Conservation (phyloP, 176 grass and related monocot species). For the Hordeum marinum region DNA sequence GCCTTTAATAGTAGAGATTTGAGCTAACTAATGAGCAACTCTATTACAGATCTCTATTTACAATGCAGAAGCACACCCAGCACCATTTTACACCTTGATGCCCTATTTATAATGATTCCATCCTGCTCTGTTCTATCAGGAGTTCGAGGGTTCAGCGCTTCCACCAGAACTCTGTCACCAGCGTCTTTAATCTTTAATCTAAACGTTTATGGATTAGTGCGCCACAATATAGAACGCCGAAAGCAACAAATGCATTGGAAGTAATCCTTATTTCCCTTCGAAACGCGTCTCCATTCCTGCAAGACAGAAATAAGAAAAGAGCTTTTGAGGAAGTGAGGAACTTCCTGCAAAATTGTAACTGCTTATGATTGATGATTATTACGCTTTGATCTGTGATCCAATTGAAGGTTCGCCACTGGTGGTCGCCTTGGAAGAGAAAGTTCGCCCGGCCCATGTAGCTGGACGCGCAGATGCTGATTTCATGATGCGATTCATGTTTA, state of each 20-base stretch:
- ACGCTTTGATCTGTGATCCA: background rate
- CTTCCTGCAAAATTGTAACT: background rate
- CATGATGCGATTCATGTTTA: background rate
- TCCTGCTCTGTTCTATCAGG: background rate
- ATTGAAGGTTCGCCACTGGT: background rate
- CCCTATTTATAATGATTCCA: background rate
- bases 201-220: background rate
- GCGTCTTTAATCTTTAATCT: background rate
- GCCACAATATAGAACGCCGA: background rate
- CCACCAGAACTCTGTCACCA: background rate
- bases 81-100: background rate
- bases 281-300: background rate
- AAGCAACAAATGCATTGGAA: background rate
- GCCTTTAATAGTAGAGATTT: no score
- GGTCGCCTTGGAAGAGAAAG: background rate
- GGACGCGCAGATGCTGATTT: background rate
- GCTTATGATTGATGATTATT: background rate
- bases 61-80: background rate
- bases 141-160: background rate
- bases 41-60: background rate
- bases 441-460: background rate
- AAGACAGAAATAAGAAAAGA: background rate
- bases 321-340: background rate
- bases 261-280: background rate
- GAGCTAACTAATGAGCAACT: background rate